Base-by-base conservation (phyloP, 2,329 filamentous ascomycete genomes). In the Aspergillus awamori region DNA sequence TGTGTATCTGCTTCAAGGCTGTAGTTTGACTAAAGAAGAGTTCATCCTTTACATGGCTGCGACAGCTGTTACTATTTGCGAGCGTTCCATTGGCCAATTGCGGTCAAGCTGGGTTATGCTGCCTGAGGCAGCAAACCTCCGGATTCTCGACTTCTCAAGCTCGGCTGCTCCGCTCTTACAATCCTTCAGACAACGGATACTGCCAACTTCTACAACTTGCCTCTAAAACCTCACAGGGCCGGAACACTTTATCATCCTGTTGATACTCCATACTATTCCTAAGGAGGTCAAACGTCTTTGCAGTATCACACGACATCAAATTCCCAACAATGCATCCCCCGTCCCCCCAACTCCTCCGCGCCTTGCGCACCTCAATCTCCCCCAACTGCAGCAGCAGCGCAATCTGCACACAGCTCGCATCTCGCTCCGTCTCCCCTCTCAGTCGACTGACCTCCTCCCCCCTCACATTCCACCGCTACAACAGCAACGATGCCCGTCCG, bases 341-440 rank as follows among this genome's bases (percentile, higher is more conserved):
- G 59, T 80, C 79, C 0, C 60, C 72, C 36, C 76, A 79, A 57
- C 74, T 80, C 33, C 75, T 81, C 47, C 74, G 77, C 58, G 76
- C 75, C 33, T 62, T 81, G 61, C 78, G 77, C 61, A 71, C 70
- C 28, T 74, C 75, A n/a, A 67, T 77, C 41, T 48, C 59, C 30
- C 60, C 62, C 28, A 56, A 60, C 57, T 55, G 56, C n/a, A 41
- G 33, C 48, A 58, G 58, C 39, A 48, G 51, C 59, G 65, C 52
- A 41, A 53, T 65, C 49, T 64, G 56, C 52, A 54, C 62, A 62
- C 58, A 58, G 59, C 59, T 60, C 62, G 39, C 60, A 51, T 53
- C 63, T 60, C 55, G 53, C 56, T 59, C 57, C 22, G 28, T 59
- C 30, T 45, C 61, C 48, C 11, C 51, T 56, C n/a, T 15, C 30